Base-by-base conservation (phyloP, 2,329 filamentous ascomycete genomes). In the Colletotrichum viniferum region DNA sequence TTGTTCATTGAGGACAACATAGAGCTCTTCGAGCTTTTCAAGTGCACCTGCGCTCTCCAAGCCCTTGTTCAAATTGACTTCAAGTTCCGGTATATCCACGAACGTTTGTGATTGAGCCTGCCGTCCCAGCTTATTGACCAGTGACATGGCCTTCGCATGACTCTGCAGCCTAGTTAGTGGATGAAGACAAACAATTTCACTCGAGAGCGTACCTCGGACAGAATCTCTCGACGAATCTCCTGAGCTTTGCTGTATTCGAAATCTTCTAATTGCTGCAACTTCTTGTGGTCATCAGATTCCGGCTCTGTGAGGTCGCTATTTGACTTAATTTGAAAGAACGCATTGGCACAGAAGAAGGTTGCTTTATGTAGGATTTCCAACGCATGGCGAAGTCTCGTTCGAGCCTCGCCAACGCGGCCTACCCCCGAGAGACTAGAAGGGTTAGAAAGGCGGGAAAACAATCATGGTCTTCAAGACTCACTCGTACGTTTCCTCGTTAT, bases 331-430 rank as follows among this genome's bases (percentile, higher is more conserved):
- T 98, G 95, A 81, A 92, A 98, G 78, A 93, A 93, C 0, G 93
- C 94, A 78, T 96, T 98, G 16, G 93, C 95, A 30, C 93, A 93
- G 81, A 97, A 98, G 85, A 98, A 98, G 1, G 92, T 88, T 34
- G 94, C 95, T 78, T 93, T 92, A 82, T 98, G 96, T 76, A 96
- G 90, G 58, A 97, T 84, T 81, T 98, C 95, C 21, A 98, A 86
- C 4, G 94, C 92, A 24, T 88, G 89, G 12, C 95, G 92, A 26
- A 98, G 86, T 58, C 92, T 90, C 69, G 92, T 91, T 38, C 92
- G 91, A 65, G 90, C 88, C 48, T 91, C 88, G 64, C 89, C 87
- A 28, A 95, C 79, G 21, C 89, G 89, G 0, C 83, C 80, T 34
- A 79, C 83, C 21, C 60, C 79, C 14, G 82, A 48, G 68, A 4